Conservation (phyloP, 306 rosid genomes). For the Pyrus betulifolia region DNA sequence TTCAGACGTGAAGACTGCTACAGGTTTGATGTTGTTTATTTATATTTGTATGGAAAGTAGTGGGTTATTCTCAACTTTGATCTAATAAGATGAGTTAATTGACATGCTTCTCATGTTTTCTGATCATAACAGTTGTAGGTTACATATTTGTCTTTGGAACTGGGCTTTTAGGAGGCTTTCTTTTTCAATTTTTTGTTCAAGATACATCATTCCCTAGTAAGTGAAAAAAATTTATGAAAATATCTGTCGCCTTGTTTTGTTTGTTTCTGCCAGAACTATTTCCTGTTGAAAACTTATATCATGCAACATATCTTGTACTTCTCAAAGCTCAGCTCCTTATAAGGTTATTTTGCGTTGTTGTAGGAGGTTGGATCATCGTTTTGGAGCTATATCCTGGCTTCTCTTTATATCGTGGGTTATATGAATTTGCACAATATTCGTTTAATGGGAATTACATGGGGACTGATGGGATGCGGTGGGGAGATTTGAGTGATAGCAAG, state of each 20-base stretch:
- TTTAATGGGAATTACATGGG: constrained; percentile 55
- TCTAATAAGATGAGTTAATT: constrained; percentile 10
- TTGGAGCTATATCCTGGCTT: constrained; percentile 83
- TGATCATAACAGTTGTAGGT: constrained; percentile 46
- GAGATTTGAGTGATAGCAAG: constrained; percentile 47
- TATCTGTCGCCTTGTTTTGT: neutral
- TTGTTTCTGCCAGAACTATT: neutral
- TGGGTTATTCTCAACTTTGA: neutral
- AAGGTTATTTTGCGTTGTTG: neutral
- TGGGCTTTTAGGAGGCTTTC: constrained; percentile 77
- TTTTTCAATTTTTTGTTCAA: constrained; percentile 64
- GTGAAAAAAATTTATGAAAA: constrained; percentile 20
- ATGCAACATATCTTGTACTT: neutral
- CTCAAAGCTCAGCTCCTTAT: neutral
- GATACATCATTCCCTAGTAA: constrained; percentile 76
- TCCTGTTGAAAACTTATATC: neutral
- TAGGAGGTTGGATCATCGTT: constrained; percentile 72
- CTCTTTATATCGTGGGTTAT: constrained; percentile 71
- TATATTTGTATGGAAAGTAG: neutral
- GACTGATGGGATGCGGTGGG: constrained; percentile 84
- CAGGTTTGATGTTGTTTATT: constrained; percentile 53
- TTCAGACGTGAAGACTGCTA: constrained; percentile 66
- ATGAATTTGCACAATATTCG: constrained; percentile 68
- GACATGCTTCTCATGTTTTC: constrained; percentile 1
- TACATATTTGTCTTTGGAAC: constrained; percentile 75